Evolutionary conservation across 495 filamentous ascomycete genomes (phyloP).

Genomic region (Aspergillus indologenus): DNA sequence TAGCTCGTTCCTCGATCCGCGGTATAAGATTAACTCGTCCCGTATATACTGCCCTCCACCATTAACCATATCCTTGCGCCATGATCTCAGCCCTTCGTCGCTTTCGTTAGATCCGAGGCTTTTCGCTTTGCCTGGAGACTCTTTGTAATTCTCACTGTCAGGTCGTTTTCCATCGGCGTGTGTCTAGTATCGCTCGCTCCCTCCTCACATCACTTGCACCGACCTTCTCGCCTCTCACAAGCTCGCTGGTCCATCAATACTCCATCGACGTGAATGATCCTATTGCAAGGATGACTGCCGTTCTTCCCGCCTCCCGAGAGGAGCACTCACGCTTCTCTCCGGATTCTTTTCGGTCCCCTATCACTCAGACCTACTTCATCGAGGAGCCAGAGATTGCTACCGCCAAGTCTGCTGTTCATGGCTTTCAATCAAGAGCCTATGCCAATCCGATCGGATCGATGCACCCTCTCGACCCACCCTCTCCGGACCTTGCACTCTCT

Average conservation of each 20-base stretch:
- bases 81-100: slow-evolving; percentile 1
- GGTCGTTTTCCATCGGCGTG: neutral
- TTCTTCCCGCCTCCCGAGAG: slow-evolving; percentile 37
- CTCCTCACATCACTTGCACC: neutral
- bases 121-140: neutral
- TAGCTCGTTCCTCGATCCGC: neutral
- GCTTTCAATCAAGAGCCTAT: slow-evolving; percentile 32
- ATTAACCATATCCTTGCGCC: neutral
- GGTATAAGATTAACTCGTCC: neutral
- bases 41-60: neutral
- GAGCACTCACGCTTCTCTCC: slow-evolving; percentile 38
- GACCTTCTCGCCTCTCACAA: neutral
- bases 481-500: slow-evolving; percentile 34
- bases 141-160: neutral
- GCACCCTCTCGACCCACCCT: slow-evolving; percentile 39
- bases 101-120: neutral
- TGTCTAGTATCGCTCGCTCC: neutral
- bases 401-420: slow-evolving; percentile 37
- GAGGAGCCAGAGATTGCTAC: slow-evolving; percentile 27
- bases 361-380: slow-evolving; percentile 45
- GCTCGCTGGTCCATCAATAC: neutral
- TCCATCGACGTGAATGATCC: neutral
- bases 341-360: slow-evolving; percentile 39
- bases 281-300: slow-evolving; percentile 40
- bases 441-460: slow-evolving; percentile 31